phyloP scores from a whole-genome alignment of 495 filamentous ascomycete species.

The Daldinia decipiens region DNA sequence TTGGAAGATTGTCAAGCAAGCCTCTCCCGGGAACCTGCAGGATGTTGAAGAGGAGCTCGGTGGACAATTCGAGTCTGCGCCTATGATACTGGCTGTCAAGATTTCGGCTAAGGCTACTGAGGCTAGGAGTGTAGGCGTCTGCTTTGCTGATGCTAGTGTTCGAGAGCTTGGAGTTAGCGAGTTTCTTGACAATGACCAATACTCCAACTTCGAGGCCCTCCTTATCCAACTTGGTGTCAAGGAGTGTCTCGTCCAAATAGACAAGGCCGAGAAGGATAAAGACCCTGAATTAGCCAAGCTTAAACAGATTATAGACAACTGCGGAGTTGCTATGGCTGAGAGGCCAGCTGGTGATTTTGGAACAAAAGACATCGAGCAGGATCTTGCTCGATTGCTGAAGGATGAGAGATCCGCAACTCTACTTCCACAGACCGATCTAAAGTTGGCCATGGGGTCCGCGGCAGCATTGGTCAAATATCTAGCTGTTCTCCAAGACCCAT shows the following conservation, averaged over 20 bases:
- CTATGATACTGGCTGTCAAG: conserved; percentile 94
- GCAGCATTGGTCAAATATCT: conserved; percentile 95
- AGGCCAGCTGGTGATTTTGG: conserved; percentile 80
- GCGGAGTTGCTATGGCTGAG: conserved; percentile 88
- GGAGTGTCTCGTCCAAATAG: conserved; percentile 85
- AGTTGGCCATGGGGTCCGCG: conserved; percentile 95
- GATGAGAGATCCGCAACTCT: conserved; percentile 81
- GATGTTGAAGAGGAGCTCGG: conserved; percentile 97
- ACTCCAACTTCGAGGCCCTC: conserved; percentile 96
- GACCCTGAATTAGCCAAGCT: conserved; percentile 92
- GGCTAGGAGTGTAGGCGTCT: conserved; percentile 88
- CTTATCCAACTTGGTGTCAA: conserved; percentile 96
- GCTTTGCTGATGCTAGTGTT: conserved; percentile 97
- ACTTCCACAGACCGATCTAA: conserved; percentile 91
- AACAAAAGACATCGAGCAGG: conserved; percentile 94
- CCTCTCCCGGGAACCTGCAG: conserved; percentile 94
- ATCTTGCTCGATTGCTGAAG: conserved; percentile 84
- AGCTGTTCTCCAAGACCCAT: conserved; percentile 86
- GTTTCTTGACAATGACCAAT: conserved; percentile 97
- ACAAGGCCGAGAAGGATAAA: conserved; percentile 74
- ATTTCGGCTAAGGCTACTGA: conserved; percentile 86
- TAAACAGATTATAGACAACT: conserved; percentile 86
- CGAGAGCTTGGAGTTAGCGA: conserved; percentile 96
- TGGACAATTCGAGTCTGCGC: conserved; percentile 84
- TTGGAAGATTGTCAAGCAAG: conserved; percentile 92